These are phyloP conservation scores for Melanomma pulvis-pyrius DNA, from an alignment of 495 filamentous ascomycete species.

Conservation along the genomic window DNA sequence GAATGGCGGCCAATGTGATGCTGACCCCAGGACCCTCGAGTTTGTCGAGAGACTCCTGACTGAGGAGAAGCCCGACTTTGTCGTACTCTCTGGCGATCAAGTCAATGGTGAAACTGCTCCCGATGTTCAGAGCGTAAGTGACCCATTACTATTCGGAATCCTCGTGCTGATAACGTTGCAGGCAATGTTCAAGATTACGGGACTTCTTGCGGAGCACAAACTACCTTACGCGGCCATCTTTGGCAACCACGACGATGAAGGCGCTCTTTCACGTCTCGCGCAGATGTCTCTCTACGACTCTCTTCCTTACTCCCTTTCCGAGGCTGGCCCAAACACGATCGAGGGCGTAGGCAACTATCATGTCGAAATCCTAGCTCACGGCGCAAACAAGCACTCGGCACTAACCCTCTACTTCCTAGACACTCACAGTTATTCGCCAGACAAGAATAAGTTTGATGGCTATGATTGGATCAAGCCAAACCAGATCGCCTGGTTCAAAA, in stretches of 20 bases:
- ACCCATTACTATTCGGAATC: not conserved
- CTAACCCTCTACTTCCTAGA: slow-evolving; percentile 93
- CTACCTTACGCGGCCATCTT: slow-evolving; percentile 94
- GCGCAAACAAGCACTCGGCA: slow-evolving; percentile 74
- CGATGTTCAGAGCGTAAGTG: slow-evolving; percentile 76
- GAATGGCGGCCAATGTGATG: slow-evolving; percentile 79
- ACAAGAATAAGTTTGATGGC: slow-evolving; percentile 79
- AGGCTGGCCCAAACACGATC: slow-evolving; percentile 76
- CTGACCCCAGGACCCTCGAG: slow-evolving; percentile 87
- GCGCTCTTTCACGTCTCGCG: slow-evolving; percentile 69
- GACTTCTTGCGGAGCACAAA: slow-evolving; percentile 79
- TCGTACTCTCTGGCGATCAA: slow-evolving; percentile 89
- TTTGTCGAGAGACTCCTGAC: slow-evolving; percentile 82
- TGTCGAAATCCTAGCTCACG: slow-evolving; percentile 83
- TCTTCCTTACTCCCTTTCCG: slow-evolving; percentile 85
- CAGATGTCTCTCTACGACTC: slow-evolving; percentile 84
- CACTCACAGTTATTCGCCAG: slow-evolving; percentile 88
- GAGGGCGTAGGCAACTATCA: slow-evolving; percentile 94
- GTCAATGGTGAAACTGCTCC: slow-evolving; percentile 91
- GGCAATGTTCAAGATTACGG: slow-evolving; percentile 92
- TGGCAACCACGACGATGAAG: slow-evolving; percentile 97
- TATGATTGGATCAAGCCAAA: slow-evolving; percentile 96
- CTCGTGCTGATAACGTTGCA: slow-evolving; percentile 32
- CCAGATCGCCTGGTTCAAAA: slow-evolving; percentile 93
- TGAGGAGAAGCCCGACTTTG: slow-evolving; percentile 88